Conservation (phyloP, 768 basidiomycete species). For the Leccinum obscurum region DNA sequence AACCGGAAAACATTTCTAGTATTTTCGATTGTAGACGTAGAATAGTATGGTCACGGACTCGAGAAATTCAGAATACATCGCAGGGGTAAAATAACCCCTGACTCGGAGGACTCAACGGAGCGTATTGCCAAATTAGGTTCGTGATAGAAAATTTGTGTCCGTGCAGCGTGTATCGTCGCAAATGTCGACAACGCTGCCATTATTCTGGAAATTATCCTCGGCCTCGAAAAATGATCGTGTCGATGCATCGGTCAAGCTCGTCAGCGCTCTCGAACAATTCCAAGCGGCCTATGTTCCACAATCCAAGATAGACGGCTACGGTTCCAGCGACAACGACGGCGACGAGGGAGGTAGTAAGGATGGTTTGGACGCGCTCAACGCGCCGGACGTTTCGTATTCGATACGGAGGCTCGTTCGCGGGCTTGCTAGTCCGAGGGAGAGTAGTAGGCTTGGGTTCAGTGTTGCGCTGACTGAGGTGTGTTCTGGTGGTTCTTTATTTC, state of each 20-base stretch:
- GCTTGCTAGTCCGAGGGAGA: constrained; percentile 88
- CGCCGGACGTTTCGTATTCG: constrained; percentile 91
- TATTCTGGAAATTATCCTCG: constrained; percentile 94
- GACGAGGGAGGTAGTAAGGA: constrained; percentile 26
- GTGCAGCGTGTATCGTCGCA: neutral
- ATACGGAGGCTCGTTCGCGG: constrained; percentile 85
- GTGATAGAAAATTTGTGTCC: constrained; percentile 15
- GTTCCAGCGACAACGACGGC: constrained; percentile 39
- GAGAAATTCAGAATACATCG: too few relatives aligned
- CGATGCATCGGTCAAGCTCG: constrained; percentile 82
- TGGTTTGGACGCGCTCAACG: constrained; percentile 66
- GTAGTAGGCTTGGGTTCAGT: constrained; percentile 91
- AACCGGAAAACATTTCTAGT: too few relatives aligned
- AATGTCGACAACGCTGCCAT: constrained; percentile 88
- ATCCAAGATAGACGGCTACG: constrained; percentile 36
- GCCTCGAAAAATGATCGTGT: constrained; percentile 76
- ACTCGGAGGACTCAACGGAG: constrained; percentile 3
- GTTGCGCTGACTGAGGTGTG: constrained; percentile 93
- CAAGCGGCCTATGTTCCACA: constrained; percentile 65
- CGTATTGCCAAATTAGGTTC: neutral
- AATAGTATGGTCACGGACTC: too few relatives aligned
- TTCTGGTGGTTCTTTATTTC: neutral
- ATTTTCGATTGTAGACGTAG: too few relatives aligned
- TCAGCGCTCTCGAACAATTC: constrained; percentile 81
- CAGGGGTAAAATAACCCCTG: too few relatives aligned